Evolutionary conservation across 1,284 basidiomycete genomes (phyloP), one percentile per base, ranked within the genome.

Genomic region (Microbotryum scabiosae): DNA sequence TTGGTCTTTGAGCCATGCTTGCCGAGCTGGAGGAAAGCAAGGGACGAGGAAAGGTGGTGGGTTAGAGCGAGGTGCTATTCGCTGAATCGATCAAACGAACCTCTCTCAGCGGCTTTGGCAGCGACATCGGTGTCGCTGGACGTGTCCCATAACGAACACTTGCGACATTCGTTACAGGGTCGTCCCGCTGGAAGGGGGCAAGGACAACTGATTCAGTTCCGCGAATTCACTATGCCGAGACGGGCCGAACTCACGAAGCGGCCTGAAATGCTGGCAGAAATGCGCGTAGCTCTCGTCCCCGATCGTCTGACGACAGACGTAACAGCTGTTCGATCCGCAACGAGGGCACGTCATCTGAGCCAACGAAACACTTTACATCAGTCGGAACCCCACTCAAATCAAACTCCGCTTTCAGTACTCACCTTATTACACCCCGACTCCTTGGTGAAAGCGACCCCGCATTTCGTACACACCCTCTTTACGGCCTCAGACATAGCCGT

Each of bases 381-480:
- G 28, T 51, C 23, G 18, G 6, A 28, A 21, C n/a, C 52, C 14
- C 10, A 25, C 9, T 21, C 20, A 46, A 20, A 7, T 18, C 36
- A 6, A 47, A n/a, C 44, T n/a, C 16, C 41, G 18, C 30, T 26
- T 7, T 5, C 3, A 44, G 30, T 30, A 25, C 57, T 51, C 58
- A 65, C 61, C 59, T 64, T 63, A 25, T 67, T 67, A n/a, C 65
- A 67, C 8, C 65, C 65, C 4, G 25, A 45, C 20, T 51, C 51
- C 30, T 67, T 67, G 16, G 26, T 32, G 30, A 59, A 59, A n/a
- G 50, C 46, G 7, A 56, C 60, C 0, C 57, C 64, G 46, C 65
- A 67, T 23, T 44, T 28, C 30, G 18, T 43, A 55, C 65, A 67
- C 14, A 36, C 46, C 30, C 57, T 32, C 26, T 28, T 45, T 5